Evolutionary conservation across 2,329 filamentous ascomycete species (phyloP).

Genomic region (Colletotrichum melonis): DNA sequence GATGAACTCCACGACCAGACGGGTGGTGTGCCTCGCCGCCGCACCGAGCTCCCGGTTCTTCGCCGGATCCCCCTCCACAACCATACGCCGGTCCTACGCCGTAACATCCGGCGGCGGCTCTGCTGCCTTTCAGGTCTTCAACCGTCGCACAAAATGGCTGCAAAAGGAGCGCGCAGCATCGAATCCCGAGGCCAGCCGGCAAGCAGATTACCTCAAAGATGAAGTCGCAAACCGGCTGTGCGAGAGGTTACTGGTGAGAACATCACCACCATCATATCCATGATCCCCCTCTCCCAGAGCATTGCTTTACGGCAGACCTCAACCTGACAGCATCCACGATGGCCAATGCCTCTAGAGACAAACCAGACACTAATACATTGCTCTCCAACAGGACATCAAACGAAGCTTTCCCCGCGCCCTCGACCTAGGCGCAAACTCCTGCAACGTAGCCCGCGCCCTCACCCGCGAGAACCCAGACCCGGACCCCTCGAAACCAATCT

Average conservation of each 20-base stretch:
- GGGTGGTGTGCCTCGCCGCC: constrained; percentile 20
- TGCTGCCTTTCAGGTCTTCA: constrained; percentile 89
- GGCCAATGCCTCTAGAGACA: neutral
- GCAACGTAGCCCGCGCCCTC: constrained; percentile 89
- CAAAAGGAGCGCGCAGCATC: constrained; percentile 89
- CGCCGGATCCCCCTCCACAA: neutral
- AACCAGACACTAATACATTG: neutral
- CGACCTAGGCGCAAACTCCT: constrained; percentile 94
- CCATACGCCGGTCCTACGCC: constrained; percentile 72
- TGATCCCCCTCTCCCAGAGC: no score
- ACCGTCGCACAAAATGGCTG: constrained; percentile 85
- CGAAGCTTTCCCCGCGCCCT: constrained; percentile 85
- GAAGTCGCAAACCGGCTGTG: constrained; percentile 88
- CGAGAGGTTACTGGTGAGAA: constrained; percentile 80
- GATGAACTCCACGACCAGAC: constrained; percentile 33
- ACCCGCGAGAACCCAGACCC: constrained; percentile 76
- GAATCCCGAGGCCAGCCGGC: constrained; percentile 76
- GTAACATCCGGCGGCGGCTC: constrained; percentile 82
- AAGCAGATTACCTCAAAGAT: constrained; percentile 92
- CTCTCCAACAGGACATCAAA: constrained; percentile 82
- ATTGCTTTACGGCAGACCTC: no score
- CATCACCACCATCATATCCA: neutral
- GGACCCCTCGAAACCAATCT: constrained; percentile 64
- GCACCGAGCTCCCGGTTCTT: constrained; percentile 17
- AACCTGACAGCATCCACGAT: no score